Percentiles rank a stretch among this genome's conserved stretches.
Evolutionary conservation across 2,329 filamentous ascomycete species (phyloP).

Genomic region (Monascus ruber): DNA sequence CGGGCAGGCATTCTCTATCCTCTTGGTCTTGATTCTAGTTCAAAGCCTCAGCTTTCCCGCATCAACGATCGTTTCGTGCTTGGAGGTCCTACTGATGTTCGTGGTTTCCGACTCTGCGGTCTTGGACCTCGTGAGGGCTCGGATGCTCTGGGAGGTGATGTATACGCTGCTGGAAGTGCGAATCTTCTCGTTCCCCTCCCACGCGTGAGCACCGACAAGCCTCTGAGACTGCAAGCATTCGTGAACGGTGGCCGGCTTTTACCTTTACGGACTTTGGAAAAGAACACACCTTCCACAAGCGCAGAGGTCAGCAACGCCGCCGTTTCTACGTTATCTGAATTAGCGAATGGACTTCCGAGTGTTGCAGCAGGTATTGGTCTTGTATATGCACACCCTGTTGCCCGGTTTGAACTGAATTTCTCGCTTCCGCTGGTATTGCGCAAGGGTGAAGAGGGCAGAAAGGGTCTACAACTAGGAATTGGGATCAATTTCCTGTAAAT

Average conservation of each 20-base stretch:
- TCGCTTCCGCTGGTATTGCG: conserved; percentile 73
- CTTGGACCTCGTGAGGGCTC: conserved; percentile 76
- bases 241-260: conserved; percentile 81
- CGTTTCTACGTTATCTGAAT: conserved; percentile 52
- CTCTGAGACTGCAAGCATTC: conserved; percentile 79
- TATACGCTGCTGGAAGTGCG: conserved; percentile 80
- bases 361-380: conserved; percentile 77
- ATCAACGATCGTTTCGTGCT: conserved; percentile 94
- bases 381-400: conserved; percentile 89
- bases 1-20: conserved; percentile 76
- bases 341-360: conserved; percentile 68
- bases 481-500: conserved; percentile 84
- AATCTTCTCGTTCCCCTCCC: conserved; percentile 80
- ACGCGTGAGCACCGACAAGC: conserved; percentile 66
- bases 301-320: conserved; percentile 36
- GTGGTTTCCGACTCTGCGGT: conserved; percentile 82
- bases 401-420: conserved; percentile 92
- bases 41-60: conserved; percentile 54
- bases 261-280: conserved; percentile 51
- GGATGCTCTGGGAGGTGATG: conserved; percentile 81
- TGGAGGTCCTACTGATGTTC: conserved; percentile 86
- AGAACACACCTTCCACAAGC: conserved; percentile 36
- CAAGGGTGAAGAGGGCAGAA: conserved; percentile 74
- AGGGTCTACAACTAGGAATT: conserved; percentile 89
- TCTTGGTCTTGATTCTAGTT: conserved; percentile 50